A percentile compares a stretch with the other conserved stretches of the same genome.
These are phyloP conservation scores for Talaromyces borbonicus DNA, from an alignment of 495 filamentous ascomycete species.

Conservation along the genomic window DNA sequence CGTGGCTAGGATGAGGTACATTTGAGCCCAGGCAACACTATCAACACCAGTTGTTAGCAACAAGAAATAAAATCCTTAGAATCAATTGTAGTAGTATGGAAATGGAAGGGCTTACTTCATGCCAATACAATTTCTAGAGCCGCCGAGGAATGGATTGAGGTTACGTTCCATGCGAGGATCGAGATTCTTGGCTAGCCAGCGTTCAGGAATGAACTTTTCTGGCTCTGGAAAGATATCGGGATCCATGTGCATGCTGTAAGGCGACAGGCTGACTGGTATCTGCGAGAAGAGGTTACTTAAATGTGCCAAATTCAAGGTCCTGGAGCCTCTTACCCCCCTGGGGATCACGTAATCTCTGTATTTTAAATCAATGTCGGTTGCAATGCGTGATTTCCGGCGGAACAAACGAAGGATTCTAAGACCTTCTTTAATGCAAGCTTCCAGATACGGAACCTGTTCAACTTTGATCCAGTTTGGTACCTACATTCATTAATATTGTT, in stretches of 20 bases:
- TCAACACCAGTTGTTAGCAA: too few species aligned
- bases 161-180: conserved; percentile 13
- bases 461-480: neutral
- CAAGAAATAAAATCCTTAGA: neutral
- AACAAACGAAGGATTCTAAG: neutral
- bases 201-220: conserved; percentile 28
- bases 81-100: neutral
- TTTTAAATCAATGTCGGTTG: neutral
- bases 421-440: neutral
- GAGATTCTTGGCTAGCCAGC: conserved; percentile 22
- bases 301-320: too few species aligned
- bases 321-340: too few species aligned
- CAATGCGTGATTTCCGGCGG: neutral
- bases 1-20: neutral
- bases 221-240: conserved; percentile 30
- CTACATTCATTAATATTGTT: too few species aligned
- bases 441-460: neutral
- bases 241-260: conserved; percentile 30
- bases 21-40: neutral
- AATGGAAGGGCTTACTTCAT: conserved; percentile 15
- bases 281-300: too few species aligned
- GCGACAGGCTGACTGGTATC: conserved; percentile 32
- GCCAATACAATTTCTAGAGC: conserved; percentile 15
- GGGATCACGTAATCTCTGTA: neutral
- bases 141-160: conserved; percentile 15